Evolutionary conservation across 306 rosid genomes (phyloP).

Genomic region (Quillaja saponaria): DNA sequence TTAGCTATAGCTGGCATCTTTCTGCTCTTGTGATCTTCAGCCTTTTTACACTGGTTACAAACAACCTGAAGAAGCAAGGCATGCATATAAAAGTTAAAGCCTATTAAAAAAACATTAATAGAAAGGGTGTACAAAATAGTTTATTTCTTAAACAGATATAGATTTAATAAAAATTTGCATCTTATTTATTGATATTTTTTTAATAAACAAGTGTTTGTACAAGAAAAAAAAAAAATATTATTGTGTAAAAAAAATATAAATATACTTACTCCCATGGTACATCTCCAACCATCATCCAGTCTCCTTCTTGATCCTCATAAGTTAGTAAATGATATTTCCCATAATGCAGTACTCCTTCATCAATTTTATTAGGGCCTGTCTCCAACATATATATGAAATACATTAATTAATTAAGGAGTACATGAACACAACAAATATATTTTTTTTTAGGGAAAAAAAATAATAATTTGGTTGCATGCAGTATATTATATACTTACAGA

Average conservation of each 20-base stretch:
- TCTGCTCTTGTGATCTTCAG: constrained; percentile 60
- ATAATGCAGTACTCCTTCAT: constrained; percentile 35
- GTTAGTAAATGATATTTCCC: constrained; percentile 45
- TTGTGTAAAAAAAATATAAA: background rate
- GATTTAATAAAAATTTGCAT: no score
- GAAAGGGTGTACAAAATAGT: no score
- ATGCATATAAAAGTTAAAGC: no score
- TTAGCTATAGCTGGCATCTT: constrained; percentile 45
- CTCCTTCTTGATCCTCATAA: constrained; percentile 58
- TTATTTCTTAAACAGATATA: no score
- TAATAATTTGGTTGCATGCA: background rate
- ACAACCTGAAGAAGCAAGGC: no score
- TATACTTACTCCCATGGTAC: constrained; percentile 63
- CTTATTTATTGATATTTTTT: no score
- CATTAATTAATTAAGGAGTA: no score
- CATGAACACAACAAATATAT: no score
- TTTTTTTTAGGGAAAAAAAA: no score
- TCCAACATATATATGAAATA: no score
- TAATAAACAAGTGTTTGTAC: no score
- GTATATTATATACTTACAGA: constrained; percentile 34
- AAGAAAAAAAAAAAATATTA: constrained; percentile 2
- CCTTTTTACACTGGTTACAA: constrained; percentile 53
- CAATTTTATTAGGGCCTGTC: constrained; percentile 44
- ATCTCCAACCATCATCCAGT: constrained; percentile 68
- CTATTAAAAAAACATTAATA: no score